These are phyloP conservation scores for Oidium heveae DNA, from an alignment of 2,329 filamentous ascomycete genomes.

Conservation along the genomic window DNA sequence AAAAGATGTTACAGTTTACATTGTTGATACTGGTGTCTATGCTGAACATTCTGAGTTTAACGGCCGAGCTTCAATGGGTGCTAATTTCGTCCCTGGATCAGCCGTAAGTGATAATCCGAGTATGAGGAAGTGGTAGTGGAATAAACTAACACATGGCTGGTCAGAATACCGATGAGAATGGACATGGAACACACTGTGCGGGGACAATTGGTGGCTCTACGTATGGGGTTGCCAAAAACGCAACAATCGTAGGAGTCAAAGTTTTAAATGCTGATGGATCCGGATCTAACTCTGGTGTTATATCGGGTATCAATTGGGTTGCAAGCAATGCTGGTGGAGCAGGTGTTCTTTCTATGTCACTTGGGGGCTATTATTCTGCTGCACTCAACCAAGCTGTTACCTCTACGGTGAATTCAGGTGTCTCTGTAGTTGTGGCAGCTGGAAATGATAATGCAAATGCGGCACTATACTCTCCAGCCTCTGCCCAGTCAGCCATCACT, in stretches of 20 bases:
- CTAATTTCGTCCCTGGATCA: constrained; percentile 13
- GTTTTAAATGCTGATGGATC: constrained; percentile 13
- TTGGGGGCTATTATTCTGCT: constrained; percentile 21
- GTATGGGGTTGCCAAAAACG: constrained; percentile 18
- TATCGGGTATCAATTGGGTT: constrained; percentile 17
- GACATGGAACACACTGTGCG: constrained; percentile 20
- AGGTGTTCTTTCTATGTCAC: constrained; percentile 29
- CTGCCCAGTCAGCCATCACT: constrained; percentile 22
- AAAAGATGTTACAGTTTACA: constrained; percentile 13
- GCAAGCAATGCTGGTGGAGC: constrained; percentile 11
- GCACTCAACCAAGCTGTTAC: constrained; percentile 28
- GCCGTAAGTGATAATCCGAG: constrained; percentile 12
- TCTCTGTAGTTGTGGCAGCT: constrained; percentile 28
- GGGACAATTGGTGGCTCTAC: constrained; percentile 17
- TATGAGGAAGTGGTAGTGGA: too few relatives aligned
- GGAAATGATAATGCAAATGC: constrained; percentile 24
- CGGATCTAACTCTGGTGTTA: constrained; percentile 15
- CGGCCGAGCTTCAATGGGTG: constrained; percentile 14
- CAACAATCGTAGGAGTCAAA: constrained; percentile 17
- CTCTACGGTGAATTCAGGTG: constrained; percentile 21
- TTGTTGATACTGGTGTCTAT: constrained; percentile 16
- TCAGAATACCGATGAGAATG: constrained; percentile 15
- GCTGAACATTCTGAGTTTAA: constrained; percentile 15
- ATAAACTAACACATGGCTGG: too few relatives aligned
- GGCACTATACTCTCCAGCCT: constrained; percentile 21